Conservation (phyloP, 2,329 filamentous ascomycete species). For the Aspergillus phoenicis region DNA sequence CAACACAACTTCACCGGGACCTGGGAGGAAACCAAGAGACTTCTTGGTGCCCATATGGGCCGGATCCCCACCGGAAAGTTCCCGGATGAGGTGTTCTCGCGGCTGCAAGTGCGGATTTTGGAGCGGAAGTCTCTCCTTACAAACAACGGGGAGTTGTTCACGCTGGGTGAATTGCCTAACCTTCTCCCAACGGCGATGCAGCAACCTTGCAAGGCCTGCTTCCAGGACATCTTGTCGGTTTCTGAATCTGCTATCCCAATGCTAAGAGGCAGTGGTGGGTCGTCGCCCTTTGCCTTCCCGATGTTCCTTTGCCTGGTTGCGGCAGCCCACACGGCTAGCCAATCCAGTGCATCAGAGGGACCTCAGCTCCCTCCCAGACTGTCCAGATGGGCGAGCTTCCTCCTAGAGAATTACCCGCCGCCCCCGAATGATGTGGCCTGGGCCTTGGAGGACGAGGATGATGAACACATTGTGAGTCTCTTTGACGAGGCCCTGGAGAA, state of each 20-base stretch:
- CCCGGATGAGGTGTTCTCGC: slow-evolving; percentile 29
- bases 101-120: slow-evolving; percentile 36
- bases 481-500: slow-evolving; percentile 29
- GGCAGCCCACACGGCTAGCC: slow-evolving; percentile 24
- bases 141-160: slow-evolving; percentile 42
- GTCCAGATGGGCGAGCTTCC: slow-evolving; percentile 38
- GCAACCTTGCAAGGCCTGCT: slow-evolving; percentile 25
- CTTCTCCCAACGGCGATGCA: slow-evolving; percentile 34
- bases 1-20: slow-evolving; percentile 26
- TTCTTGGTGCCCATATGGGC: slow-evolving; percentile 35
- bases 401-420: slow-evolving; percentile 37
- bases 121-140: slow-evolving; percentile 36
- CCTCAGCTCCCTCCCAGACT: slow-evolving; percentile 36
- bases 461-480: slow-evolving; percentile 25
- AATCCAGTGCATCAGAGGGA: slow-evolving; percentile 15
- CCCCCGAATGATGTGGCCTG: slow-evolving; percentile 36
- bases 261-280: slow-evolving; percentile 23
- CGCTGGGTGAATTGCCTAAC: slow-evolving; percentile 32
- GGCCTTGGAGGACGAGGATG: slow-evolving; percentile 33
- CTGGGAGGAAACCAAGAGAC: slow-evolving; percentile 31
- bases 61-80: slow-evolving; percentile 35
- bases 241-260: slow-evolving; percentile 24
- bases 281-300: slow-evolving; percentile 32
- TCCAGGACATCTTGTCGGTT: slow-evolving; percentile 26
- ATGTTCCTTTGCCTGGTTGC: slow-evolving; percentile 39